Conservation (phyloP, 148 eudicot genomes). For the Fagopyrum esculentum region DNA sequence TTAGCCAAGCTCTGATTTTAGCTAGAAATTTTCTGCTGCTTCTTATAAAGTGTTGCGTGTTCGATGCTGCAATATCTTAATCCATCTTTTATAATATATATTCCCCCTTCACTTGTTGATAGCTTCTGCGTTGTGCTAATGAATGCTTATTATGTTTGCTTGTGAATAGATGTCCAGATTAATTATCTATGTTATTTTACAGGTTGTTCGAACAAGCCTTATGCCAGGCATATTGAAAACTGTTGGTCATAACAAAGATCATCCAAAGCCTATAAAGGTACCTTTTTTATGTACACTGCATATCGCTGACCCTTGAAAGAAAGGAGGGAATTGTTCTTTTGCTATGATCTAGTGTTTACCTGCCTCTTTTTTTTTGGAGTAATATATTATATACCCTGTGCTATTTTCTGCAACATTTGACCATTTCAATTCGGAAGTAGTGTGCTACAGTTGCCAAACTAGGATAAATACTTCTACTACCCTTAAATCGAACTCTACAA, state of each 20-base stretch:
- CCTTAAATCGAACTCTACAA: background rate
- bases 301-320: background rate
- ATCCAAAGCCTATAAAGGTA: conserved; percentile 96
- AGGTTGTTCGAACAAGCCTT: conserved; percentile 81
- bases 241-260: conserved; percentile 83
- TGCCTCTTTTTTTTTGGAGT: background rate
- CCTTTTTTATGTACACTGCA: background rate
- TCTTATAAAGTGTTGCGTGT: background rate
- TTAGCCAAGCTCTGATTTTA: background rate
- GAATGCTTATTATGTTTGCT: background rate
- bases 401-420: background rate
- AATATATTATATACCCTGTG: background rate
- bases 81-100: background rate
- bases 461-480: too few species aligned
- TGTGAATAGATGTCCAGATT: background rate
- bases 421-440: background rate
- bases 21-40: background rate
- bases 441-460: too few species aligned
- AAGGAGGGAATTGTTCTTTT: background rate
- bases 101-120: background rate
- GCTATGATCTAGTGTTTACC: background rate
- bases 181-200: conserved; percentile 17
- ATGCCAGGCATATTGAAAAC: conserved; percentile 90
- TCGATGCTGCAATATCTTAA: background rate
- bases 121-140: background rate